Evolutionary conservation across 768 basidiomycete genomes (phyloP).

Genomic region (Pisolithus albus): DNA sequence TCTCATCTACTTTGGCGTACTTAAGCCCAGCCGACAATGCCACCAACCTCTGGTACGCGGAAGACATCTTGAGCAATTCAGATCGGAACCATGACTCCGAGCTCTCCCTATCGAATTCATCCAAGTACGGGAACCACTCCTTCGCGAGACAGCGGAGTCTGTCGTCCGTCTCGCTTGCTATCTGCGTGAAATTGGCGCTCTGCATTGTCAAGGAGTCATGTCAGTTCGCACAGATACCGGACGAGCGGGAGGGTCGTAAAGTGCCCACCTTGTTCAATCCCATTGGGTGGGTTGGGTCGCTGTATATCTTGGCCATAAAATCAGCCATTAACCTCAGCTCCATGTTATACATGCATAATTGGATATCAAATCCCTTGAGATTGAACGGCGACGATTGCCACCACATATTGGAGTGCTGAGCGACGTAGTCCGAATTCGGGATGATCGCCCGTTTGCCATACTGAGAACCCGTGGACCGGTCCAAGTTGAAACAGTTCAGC

Average conservation of each 20-base stretch:
- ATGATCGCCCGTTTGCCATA: slow-evolving; percentile 87
- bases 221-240: neutral
- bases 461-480: slow-evolving; percentile 81
- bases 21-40: slow-evolving; percentile 74
- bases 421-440: slow-evolving; percentile 68
- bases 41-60: slow-evolving; percentile 62
- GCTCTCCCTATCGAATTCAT: slow-evolving; percentile 48
- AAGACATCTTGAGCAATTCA: slow-evolving; percentile 53
- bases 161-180: slow-evolving; percentile 67
- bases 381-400: slow-evolving; percentile 64
- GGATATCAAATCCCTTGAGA: slow-evolving; percentile 71
- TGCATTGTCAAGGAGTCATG: slow-evolving; percentile 19
- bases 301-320: slow-evolving; percentile 63
- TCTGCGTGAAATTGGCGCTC: slow-evolving; percentile 56
- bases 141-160: slow-evolving; percentile 48
- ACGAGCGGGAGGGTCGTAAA: neutral
- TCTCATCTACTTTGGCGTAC: slow-evolving; percentile 51
- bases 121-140: slow-evolving; percentile 48
- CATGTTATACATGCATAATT: slow-evolving; percentile 69
- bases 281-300: slow-evolving; percentile 64
- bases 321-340: slow-evolving; percentile 58
- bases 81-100: slow-evolving; percentile 53
- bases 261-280: slow-evolving; percentile 62
- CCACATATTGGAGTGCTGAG: slow-evolving; percentile 63
- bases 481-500: slow-evolving; percentile 87